Evolutionary conservation across 768 basidiomycete genomes (phyloP), one percentile per base, ranked within the genome.

Genomic region (Mycena galericulata): DNA sequence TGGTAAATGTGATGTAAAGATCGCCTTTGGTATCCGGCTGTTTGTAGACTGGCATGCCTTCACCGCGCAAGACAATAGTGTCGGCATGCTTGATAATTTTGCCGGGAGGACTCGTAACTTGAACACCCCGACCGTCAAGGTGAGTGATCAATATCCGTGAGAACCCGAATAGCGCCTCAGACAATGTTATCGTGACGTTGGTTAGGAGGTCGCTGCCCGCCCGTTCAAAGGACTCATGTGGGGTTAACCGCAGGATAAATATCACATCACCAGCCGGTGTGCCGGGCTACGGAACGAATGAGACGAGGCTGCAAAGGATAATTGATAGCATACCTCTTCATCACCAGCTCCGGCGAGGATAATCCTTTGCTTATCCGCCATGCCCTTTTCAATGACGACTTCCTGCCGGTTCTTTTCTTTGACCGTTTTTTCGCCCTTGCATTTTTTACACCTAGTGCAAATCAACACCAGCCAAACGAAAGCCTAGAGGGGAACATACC

Each of bases 131-230:
- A 12, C 96, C 96, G 75, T 99, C 97, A 32, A 99, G 85, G 77
- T 99, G 97, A 9, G 91, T 93, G 64, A 99, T 82, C 26, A 98
- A 81, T 69, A 98, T 91, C 29, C 97, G 89, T 51, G 91, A 93
- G 82, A 99, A 97, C n/a, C 97, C 97, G 59, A 98, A 87, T 12
- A 99, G 87, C 4, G 96, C 94, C 80, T 99, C 97, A 12, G 96
- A 97, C 30, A 99, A 84, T 0, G 95, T 97, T 63, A 99, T 91
- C 50, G 90, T 90, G 63, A 96, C 88, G 34, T 87, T 89, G 3
- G 94, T 90, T 41, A 93, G 83, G 34, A 99, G 86, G 75, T 97
- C 92, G 66, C 89, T 89, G 58, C 92, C 92, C 14, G 91, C 90
- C 40, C 95, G 90, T 73, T 93, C 92, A 75, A 99, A 97, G 2